Base-by-base conservation (phyloP, 208 protist genomes). In the Trypanosomatidae sp. region DNA sequence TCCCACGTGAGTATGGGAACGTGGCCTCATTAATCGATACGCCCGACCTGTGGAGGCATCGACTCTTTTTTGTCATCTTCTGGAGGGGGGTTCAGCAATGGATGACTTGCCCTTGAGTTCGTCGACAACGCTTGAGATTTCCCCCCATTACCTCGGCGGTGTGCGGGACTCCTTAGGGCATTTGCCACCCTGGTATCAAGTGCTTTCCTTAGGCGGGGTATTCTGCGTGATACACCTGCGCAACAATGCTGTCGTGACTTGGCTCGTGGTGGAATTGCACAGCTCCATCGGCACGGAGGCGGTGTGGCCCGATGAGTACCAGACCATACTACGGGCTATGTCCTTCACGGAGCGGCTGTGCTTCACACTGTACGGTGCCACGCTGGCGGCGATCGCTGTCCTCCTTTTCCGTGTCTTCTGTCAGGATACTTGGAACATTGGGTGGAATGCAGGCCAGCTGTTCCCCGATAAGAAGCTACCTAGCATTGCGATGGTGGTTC, bases 181-280 rank as follows among this genome's bases (percentile, higher is more conserved):
- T 71, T 78, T 97, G 13, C 92, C 92, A 6, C 89, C 81, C 58
- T 97, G 89, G 89, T 97, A 95, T 67, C 92, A 97, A 67, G 55
- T 94, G 30, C 25, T 91, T 53, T 83, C 82, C 44, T 44, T 94
- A 8, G 82, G 79, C 47, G 85, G 82, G 25, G 78, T 95, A n/a
- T 80, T 94, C 28, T 82, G 80, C n/a, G 78, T 95, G 13, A 82
- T 92, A 66, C 89, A 91, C 44, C 60, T 95, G 62, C 85, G 89
- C 33, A 79, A 94, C 71, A 94, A 87, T 52, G 73, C 81, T 12
- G 73, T 95, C 25, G 78, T 95, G 19, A 83, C 53, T 1, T 95
- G 89, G 87, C 80, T 95, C 2, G 90, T 92, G 2, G 71, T 86
- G n/a, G 78, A 86, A 30, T 76, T 97, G 30, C 92, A 97, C 79